These are phyloP conservation scores for Jamesozyma rosinii DNA, from an alignment of 805 yeast genomes.

Conservation along the genomic window DNA sequence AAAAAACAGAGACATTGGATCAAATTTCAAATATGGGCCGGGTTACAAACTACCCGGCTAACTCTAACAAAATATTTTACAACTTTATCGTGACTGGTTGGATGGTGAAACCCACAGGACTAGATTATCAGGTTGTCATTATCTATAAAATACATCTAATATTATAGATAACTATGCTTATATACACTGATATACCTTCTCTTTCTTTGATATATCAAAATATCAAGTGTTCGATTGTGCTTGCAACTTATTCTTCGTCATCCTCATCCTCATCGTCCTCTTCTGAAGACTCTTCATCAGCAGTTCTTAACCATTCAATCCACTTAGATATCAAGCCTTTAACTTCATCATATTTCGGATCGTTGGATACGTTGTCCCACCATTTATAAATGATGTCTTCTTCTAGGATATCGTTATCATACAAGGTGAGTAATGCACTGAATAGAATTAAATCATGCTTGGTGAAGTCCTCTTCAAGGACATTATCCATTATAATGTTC, in stretches of 20 bases:
- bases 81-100: too few relatives aligned
- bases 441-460: conserved; percentile 31
- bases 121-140: too few relatives aligned
- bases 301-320: conserved; percentile 80
- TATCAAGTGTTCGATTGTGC: neutral
- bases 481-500: conserved; percentile 34
- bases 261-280: conserved; percentile 44
- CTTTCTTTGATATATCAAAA: neutral
- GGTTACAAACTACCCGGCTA: neutral
- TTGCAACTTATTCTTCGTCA: conserved; percentile 1
- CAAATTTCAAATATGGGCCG: too few relatives aligned
- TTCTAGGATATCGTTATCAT: conserved; percentile 72
- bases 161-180: neutral
- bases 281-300: conserved; percentile 51
- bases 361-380: conserved; percentile 52
- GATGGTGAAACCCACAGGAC: too few relatives aligned
- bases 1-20: too few relatives aligned
- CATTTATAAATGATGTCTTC: conserved; percentile 74
- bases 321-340: conserved; percentile 57
- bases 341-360: conserved; percentile 39
- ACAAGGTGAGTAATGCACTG: conserved; percentile 47
- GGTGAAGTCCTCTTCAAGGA: conserved; percentile 19
- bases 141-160: neutral
- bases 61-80: too few relatives aligned
- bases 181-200: neutral